Evolutionary conservation across 202 grass and related monocot species (phyloP), one percentile per base, ranked within the genome.

Genomic region (Brachypodium distachyon): DNA sequence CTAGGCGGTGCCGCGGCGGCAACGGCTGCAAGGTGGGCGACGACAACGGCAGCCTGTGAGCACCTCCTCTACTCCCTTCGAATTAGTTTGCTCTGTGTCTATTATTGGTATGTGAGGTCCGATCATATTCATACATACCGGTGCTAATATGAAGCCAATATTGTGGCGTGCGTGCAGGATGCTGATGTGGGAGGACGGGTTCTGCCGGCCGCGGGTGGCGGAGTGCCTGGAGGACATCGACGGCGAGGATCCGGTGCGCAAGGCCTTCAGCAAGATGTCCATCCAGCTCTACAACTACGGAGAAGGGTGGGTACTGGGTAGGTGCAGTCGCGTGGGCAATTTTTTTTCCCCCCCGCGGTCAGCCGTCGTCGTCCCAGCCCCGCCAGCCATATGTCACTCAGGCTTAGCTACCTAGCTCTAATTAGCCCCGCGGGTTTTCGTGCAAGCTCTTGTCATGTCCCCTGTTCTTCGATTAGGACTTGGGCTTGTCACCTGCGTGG

Each of bases 261-360:
- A 93, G 87, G 92, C 89, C 80, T 99, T 99, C 83, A 99, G 92
- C 96, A 99, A 99, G 96, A 99, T 99, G 96, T 99, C 92, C 70
- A 99, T 99, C 83, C 96, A 99, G 85, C 96, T 99, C 79, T 99
- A 99, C 85, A 99, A 99, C 87, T 99, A 99, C 77, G 96, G 96
- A 99, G 96, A 99, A 99, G 96, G 96, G 96, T 99, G 96, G 92
- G 96, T 99, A 81, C 89, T 95, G 77, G 96, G 89, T 95, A 99
- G 89, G 91, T 97, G 88, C 49, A 87, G 79, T 73, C 81, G 81
- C 83, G 34, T 81, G 55, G n/a, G n/a, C 69, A 76, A n/a, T 68
- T 74, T 77, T n/a, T n/a, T 50, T 4, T 1, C 3, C 63, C 25
- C 3, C 11, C 18, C 12, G 2, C 22, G n/a, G 13, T 2, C 34